Percentiles rank a stretch among this genome's conserved stretches.
Evolutionary conservation across 371 early-diverging fungal genomes (phyloP).

Genomic region (Mortierella sp.): DNA sequence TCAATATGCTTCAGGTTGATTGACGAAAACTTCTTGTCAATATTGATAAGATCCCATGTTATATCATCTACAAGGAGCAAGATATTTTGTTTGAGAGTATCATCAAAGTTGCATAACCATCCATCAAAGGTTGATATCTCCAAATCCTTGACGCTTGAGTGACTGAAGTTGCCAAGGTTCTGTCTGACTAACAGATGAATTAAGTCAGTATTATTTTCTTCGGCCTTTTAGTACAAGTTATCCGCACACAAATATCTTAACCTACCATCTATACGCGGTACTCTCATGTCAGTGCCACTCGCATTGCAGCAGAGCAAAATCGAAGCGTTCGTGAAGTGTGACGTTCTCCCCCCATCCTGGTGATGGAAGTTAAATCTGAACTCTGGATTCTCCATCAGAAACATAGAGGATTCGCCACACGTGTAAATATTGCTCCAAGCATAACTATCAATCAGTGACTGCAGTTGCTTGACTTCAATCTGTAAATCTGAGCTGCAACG

Average conservation of each 20-base stretch:
- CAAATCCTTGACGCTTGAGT: background rate
- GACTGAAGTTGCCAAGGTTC: background rate
- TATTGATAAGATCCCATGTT: background rate
- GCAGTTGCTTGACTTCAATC: background rate
- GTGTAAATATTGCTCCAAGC: background rate
- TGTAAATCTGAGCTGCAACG: background rate
- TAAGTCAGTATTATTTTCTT: background rate
- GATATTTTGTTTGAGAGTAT: background rate
- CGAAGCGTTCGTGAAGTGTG: background rate
- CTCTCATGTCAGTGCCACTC: background rate
- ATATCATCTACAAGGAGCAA: background rate
- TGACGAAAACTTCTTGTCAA: background rate
- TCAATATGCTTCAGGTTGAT: background rate
- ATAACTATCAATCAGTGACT: background rate
- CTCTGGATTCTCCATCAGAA: background rate
- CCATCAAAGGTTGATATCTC: background rate
- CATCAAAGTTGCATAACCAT: background rate
- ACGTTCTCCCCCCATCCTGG: background rate
- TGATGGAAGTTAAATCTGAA: background rate
- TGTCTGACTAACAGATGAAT: background rate
- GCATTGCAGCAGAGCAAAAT: conserved; percentile 2
- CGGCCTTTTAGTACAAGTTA: too few relatives aligned
- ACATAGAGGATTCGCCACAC: background rate
- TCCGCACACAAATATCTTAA: background rate
- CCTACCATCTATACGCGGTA: background rate